These are phyloP conservation scores for Udeniomyces megalosporus DNA, from an alignment of 768 basidiomycete species.

Conservation along the genomic window DNA sequence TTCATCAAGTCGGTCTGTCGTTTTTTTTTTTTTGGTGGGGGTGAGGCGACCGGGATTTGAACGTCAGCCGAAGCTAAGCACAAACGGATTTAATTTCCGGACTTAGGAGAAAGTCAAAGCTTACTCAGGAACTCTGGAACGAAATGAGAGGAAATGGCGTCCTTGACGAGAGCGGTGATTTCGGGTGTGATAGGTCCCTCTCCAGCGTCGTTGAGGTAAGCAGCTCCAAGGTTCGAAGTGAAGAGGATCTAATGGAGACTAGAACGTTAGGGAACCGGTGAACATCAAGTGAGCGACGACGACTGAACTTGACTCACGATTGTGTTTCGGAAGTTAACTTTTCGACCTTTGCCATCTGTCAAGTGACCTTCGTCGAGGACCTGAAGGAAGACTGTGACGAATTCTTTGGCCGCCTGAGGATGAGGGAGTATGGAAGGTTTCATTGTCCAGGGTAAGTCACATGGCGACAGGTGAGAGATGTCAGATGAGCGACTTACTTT, in stretches of 20 bases:
- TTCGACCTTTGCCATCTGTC: conserved; percentile 32
- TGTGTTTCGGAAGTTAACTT: conserved; percentile 32
- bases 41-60: too few relatives aligned
- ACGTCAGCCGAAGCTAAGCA: too few relatives aligned
- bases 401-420: conserved; percentile 33
- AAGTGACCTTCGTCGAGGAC: conserved; percentile 34
- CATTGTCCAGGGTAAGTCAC: neutral
- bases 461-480: conserved; percentile 4
- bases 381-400: conserved; percentile 33
- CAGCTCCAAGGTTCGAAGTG: conserved; percentile 32
- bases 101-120: conserved; percentile 6
- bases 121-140: conserved; percentile 32
- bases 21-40: neutral
- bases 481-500: too few relatives aligned
- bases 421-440: conserved; percentile 22
- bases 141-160: conserved; percentile 30
- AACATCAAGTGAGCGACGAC: conserved; percentile 19
- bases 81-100: neutral
- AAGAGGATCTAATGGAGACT: conserved; percentile 32
- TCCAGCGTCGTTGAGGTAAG: conserved; percentile 31
- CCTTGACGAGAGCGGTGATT: conserved; percentile 27
- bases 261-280: conserved; percentile 26
- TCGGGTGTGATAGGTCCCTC: conserved; percentile 28
- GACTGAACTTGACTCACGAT: too few relatives aligned
- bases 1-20: conserved; percentile 30